These are phyloP conservation scores for Chaetoceros muelleri DNA, from an alignment of 108 stramenopile species.

Conservation along the genomic window DNA sequence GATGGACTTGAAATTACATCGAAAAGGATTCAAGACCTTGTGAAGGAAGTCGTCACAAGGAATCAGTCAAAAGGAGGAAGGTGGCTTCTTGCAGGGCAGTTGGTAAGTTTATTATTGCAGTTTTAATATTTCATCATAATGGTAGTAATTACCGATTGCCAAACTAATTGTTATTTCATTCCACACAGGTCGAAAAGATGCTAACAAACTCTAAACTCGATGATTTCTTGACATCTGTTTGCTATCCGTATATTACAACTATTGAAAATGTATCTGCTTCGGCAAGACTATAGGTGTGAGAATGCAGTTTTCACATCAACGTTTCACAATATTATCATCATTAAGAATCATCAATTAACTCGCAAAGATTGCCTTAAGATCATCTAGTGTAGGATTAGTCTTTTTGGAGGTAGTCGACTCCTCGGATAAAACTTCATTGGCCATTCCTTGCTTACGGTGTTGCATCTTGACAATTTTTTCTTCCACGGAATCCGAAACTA, in stretches of 20 bases:
- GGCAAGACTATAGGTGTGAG: background rate
- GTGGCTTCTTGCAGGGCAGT: conserved; percentile 70
- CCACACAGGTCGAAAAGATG: conserved; percentile 54
- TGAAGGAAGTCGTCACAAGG: conserved; percentile 46
- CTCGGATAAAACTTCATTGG: conserved; percentile 39
- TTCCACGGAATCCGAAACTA: conserved; percentile 65
- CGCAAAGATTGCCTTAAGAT: background rate
- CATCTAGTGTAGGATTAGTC: background rate
- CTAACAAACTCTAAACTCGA: conserved; percentile 59
- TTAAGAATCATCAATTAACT: background rate
- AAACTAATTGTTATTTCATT: background rate
- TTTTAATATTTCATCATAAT: background rate
- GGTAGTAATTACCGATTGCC: background rate
- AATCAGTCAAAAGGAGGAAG: conserved; percentile 29
- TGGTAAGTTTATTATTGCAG: conserved; percentile 46
- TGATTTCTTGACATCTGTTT: conserved; percentile 77
- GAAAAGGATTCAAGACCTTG: conserved; percentile 43
- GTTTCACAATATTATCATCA: background rate
- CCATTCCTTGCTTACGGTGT: conserved; percentile 61
- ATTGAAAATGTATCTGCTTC: conserved; percentile 26
- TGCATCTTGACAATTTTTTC: conserved; percentile 73
- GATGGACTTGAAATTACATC: conserved; percentile 49
- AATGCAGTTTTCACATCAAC: background rate
- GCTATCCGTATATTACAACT: conserved; percentile 76
- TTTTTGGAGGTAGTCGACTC: background rate